These are phyloP conservation scores for Melampsora larici-populina DNA, from an alignment of 1,284 basidiomycete genomes.

Conservation along the genomic window DNA sequence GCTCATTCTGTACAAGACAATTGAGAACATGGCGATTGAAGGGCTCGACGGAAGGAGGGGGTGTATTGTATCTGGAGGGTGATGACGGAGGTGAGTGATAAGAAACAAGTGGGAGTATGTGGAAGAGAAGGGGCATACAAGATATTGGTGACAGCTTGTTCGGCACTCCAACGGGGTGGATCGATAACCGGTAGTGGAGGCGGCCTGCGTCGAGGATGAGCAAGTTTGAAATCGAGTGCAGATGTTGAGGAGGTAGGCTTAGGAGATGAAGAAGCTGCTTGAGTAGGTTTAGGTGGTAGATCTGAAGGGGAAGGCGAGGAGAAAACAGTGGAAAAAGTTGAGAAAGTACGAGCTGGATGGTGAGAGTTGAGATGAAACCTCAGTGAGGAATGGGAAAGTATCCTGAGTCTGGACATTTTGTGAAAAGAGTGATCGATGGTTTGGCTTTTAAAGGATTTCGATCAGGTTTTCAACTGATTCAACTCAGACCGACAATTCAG, in stretches of 20 bases:
- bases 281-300: background rate
- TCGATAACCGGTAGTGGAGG: slow-evolving; percentile 50
- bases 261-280: slow-evolving; percentile 50
- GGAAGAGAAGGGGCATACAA: slow-evolving; percentile 57
- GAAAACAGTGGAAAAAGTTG: too few relatives aligned
- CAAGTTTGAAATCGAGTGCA: slow-evolving; percentile 86
- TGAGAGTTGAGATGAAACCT: too few relatives aligned
- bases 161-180: slow-evolving; percentile 64
- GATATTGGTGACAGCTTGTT: slow-evolving; percentile 92
- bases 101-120: background rate
- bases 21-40: slow-evolving; percentile 80
- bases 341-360: too few relatives aligned
- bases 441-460: too few relatives aligned
- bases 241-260: slow-evolving; percentile 84
- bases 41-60: slow-evolving; percentile 48
- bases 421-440: too few relatives aligned
- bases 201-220: slow-evolving; percentile 58
- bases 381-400: too few relatives aligned
- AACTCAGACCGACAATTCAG: too few relatives aligned
- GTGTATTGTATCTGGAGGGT: slow-evolving; percentile 66
- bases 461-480: too few relatives aligned
- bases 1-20: slow-evolving; percentile 98
- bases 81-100: background rate
- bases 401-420: too few relatives aligned
- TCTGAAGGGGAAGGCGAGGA: too few relatives aligned